Base-by-base conservation (phyloP, 139 green algal genomes). In the Picochlorum sp. region DNA sequence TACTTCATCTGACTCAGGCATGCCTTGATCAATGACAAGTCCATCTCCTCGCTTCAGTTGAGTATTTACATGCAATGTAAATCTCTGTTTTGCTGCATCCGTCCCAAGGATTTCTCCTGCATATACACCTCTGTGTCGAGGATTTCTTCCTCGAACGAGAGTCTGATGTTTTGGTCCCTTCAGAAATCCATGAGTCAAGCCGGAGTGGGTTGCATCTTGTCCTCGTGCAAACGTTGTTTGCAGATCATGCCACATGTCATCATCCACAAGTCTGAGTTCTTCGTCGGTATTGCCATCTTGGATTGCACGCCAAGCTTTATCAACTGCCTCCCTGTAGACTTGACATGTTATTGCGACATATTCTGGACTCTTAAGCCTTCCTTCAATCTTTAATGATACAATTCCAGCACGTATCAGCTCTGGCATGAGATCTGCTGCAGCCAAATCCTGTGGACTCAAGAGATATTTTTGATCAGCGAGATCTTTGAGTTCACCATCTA, bases 351-450 rank as follows among this genome's bases (percentile, higher is more conserved):
- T 52, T 1, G 82, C 81, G 11, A 93, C 86, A 69, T 94, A 95
- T 68, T 95, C 88, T 5, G 86, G 84, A 9, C 86, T 84, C 69
- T 95, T 95, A 23, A 95, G 79, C 6, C 88, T 73, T 3, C 77
- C 73, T 69, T 83, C 74, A 37, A 78, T 80, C 41, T 79, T 95
- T 57, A 95, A 84, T 75, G 82, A 91, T 20, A 47, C 51, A 34
- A 95, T 87, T 3, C 88, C 86, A 2, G 86, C 84, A 2, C 66
- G 31, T 6, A 95, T 85, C 20, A 93, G 73, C 20, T 82, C 37
- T 21, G 57, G 57, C 16, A 73, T 49, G 30, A 66, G 72, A 26
- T 86, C 77, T 30, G 89, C 65, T 1, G 83, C 84, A 69, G 84
- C 82, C 37, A 95, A 75, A 52, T 85, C 82, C 57, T 86, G 76